A percentile compares a stretch with the other conserved stretches of the same genome.
Evolutionary conservation across 2,329 filamentous ascomycete genomes (phyloP).

Genomic region (Graphiopsis chlorocephala): DNA sequence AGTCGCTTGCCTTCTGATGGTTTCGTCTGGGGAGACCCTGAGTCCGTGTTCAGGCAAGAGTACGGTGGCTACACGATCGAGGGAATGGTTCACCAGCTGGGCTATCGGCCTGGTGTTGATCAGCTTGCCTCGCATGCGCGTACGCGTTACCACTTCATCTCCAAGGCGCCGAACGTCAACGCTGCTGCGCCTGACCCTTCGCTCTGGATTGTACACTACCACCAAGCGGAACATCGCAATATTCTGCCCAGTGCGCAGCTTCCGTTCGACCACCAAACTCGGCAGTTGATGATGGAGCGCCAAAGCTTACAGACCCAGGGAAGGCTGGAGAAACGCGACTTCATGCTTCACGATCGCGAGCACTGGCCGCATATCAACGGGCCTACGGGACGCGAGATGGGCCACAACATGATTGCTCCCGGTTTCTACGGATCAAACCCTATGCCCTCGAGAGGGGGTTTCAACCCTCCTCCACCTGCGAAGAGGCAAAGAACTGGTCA

Average conservation of each 20-base stretch:
- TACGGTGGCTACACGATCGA: slow-evolving; percentile 75
- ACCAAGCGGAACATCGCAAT: slow-evolving; percentile 69
- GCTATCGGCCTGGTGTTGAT: slow-evolving; percentile 72
- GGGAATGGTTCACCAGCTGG: slow-evolving; percentile 77
- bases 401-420: slow-evolving; percentile 19
- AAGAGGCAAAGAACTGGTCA: slow-evolving; percentile 43
- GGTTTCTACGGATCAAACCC: slow-evolving; percentile 18
- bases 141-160: slow-evolving; percentile 79
- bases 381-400: slow-evolving; percentile 42
- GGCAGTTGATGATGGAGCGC: slow-evolving; percentile 60
- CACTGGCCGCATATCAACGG: slow-evolving; percentile 87
- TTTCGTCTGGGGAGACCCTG: slow-evolving; percentile 82
- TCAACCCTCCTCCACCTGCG: slow-evolving; percentile 39
- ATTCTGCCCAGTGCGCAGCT: slow-evolving; percentile 68
- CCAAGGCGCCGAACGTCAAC: slow-evolving; percentile 68
- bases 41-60: slow-evolving; percentile 74
- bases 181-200: slow-evolving; percentile 72
- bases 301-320: slow-evolving; percentile 66
- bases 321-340: slow-evolving; percentile 83
- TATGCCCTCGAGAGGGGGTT: slow-evolving; percentile 23
- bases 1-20: slow-evolving; percentile 85
- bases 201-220: slow-evolving; percentile 90
- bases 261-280: slow-evolving; percentile 58
- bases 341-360: slow-evolving; percentile 84
- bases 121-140: slow-evolving; percentile 72